Conservation (phyloP, 2,329 filamentous ascomycete genomes). For the Fonsecaea nubica region DNA sequence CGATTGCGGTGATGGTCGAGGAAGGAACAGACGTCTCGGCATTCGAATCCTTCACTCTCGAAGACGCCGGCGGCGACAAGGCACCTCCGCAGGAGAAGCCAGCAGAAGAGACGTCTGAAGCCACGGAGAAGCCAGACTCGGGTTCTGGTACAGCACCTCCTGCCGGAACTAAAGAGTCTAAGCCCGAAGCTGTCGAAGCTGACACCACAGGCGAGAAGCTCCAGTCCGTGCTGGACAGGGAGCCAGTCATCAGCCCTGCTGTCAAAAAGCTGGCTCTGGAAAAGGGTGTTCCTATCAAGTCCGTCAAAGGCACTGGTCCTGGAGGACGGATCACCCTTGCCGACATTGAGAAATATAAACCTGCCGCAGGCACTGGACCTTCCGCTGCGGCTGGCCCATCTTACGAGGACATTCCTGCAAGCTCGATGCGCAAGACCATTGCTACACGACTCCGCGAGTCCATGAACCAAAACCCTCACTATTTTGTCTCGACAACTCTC, state of each 20-base stretch:
- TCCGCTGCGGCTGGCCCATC: slow-evolving; percentile 63
- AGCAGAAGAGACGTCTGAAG: slow-evolving; percentile 69
- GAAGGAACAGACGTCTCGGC: slow-evolving; percentile 85
- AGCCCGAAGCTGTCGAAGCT: slow-evolving; percentile 71
- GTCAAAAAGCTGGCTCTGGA: slow-evolving; percentile 85
- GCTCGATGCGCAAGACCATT: slow-evolving; percentile 97
- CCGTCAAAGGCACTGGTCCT: slow-evolving; percentile 85
- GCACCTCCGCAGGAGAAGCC: slow-evolving; percentile 65
- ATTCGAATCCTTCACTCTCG: slow-evolving; percentile 85
- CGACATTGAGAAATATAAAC: slow-evolving; percentile 86
- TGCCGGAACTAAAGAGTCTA: slow-evolving; percentile 55
- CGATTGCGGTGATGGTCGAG: slow-evolving; percentile 93
- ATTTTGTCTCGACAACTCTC: slow-evolving; percentile 89
- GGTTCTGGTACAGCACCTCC: slow-evolving; percentile 66
- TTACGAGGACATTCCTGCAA: slow-evolving; percentile 84
- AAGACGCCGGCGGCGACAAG: slow-evolving; percentile 88
- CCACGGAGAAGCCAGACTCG: slow-evolving; percentile 65
- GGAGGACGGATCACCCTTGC: slow-evolving; percentile 87
- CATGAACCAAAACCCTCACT: slow-evolving; percentile 93
- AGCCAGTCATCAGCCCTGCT: slow-evolving; percentile 73
- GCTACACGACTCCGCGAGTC: slow-evolving; percentile 89
- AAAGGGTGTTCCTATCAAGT: slow-evolving; percentile 76
- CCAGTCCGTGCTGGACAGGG: slow-evolving; percentile 82
- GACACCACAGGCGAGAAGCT: slow-evolving; percentile 72
- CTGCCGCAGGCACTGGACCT: slow-evolving; percentile 56